These are phyloP conservation scores for Boletus rubroflammeus DNA, from an alignment of 768 basidiomycete genomes.

Conservation along the genomic window DNA sequence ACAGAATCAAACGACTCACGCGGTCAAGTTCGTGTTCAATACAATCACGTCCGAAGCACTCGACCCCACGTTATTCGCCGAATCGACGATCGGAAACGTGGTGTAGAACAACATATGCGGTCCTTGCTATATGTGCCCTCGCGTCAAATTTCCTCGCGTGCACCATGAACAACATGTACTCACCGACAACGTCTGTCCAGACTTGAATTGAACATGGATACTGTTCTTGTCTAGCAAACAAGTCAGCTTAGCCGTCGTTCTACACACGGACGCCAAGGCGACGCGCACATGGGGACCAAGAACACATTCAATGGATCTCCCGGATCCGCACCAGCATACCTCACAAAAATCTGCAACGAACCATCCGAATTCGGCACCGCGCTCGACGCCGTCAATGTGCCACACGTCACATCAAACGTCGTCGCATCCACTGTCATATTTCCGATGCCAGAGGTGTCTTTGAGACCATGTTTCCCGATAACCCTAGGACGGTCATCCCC, in stretches of 20 bases:
- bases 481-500: not conserved
- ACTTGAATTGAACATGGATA: not conserved
- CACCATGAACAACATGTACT: not conserved
- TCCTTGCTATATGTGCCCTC: not conserved
- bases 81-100: not conserved
- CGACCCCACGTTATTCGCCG: not conserved
- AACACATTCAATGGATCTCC: not conserved
- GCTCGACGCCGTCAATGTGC: not conserved
- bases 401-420: not conserved
- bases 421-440: not conserved
- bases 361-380: not conserved
- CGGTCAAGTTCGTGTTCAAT: not conserved
- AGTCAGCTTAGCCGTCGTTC: not conserved
- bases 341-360: not conserved
- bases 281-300: not conserved
- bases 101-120: not conserved
- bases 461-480: not conserved
- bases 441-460: not conserved
- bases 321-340: not conserved
- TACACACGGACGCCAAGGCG: not conserved
- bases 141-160: not conserved
- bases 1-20: not conserved
- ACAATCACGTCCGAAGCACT: not conserved
- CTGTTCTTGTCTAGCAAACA: not conserved
- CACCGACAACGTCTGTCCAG: not conserved